A percentile compares a stretch with the other conserved stretches of the same genome.
Conservation (phyloP, 371 early-diverging fungal genomes). For the Rhizomucor pusillus region DNA sequence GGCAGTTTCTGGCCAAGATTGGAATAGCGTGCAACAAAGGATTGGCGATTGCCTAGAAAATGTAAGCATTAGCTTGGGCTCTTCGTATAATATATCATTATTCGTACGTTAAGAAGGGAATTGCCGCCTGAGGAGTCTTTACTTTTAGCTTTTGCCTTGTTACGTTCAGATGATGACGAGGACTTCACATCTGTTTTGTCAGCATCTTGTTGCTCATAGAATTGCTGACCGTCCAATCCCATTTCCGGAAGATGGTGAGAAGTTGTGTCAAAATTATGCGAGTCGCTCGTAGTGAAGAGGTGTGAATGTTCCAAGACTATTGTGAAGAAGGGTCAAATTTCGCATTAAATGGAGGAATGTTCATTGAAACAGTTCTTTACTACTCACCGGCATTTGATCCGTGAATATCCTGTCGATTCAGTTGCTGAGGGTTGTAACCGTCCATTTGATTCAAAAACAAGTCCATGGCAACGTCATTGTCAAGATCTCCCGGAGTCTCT, state of each 20-base stretch:
- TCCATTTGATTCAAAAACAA: constrained; percentile 36
- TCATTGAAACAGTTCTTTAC: neutral
- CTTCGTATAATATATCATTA: neutral
- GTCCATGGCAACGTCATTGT: constrained; percentile 36
- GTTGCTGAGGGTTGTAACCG: constrained; percentile 32
- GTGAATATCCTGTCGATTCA: constrained; percentile 17
- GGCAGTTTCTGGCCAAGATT: constrained; percentile 44
- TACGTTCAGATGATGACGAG: neutral
- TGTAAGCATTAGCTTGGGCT: neutral
- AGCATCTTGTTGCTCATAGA: neutral
- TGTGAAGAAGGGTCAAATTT: neutral
- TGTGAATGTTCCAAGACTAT: constrained; percentile 8
- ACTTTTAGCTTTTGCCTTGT: neutral
- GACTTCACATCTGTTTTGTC: neutral
- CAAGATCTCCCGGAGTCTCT: constrained; percentile 2
- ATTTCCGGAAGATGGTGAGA: constrained; percentile 5
- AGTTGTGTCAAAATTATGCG: constrained; percentile 5
- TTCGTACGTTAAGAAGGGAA: neutral
- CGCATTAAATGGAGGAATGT: neutral
- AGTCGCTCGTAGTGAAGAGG: constrained; percentile 1
- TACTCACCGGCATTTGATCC: constrained; percentile 5
- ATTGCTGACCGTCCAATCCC: constrained; percentile 1
- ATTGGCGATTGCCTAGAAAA: constrained; percentile 40
- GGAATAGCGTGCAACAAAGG: constrained; percentile 54
- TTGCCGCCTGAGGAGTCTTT: neutral